A percentile compares a stretch with the other conserved stretches of the same genome.
phyloP scores from a whole-genome alignment of 345 rosid species.

The Luvunga scandens region DNA sequence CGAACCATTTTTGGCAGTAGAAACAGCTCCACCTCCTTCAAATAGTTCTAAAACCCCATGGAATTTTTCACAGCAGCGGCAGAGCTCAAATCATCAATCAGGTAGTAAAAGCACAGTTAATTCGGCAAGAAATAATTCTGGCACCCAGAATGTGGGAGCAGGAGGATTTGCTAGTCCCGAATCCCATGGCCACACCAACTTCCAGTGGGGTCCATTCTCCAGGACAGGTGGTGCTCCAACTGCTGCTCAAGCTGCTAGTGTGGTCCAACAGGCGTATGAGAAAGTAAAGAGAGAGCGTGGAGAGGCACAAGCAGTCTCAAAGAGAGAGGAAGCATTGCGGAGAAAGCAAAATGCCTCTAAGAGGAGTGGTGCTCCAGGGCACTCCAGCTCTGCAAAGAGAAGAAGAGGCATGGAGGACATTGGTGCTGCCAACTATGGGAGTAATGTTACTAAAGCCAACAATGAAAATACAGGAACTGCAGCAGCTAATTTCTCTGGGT shows the following conservation, averaged over 20 bases:
- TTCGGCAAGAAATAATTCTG: slow-evolving; percentile 23
- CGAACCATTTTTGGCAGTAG: slow-evolving; percentile 52
- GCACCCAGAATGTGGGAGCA: slow-evolving; percentile 21
- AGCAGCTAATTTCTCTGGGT: slow-evolving; percentile 15
- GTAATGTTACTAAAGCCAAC: slow-evolving; percentile 21
- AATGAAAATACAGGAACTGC: slow-evolving; percentile 15
- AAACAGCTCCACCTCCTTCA: slow-evolving; percentile 53
- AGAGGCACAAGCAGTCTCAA: slow-evolving; percentile 49
- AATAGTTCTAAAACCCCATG: slow-evolving; percentile 28
- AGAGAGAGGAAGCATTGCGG: slow-evolving; percentile 39
- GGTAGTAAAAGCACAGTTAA: slow-evolving; percentile 28
- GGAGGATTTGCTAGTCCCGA: slow-evolving; percentile 28
- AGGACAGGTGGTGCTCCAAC: slow-evolving; percentile 37
- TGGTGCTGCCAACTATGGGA: slow-evolving; percentile 26
- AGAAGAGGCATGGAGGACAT: slow-evolving; percentile 48
- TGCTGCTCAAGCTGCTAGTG: slow-evolving; percentile 55
- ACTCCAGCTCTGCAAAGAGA: slow-evolving; percentile 34
- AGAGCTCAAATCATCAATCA: slow-evolving; percentile 37
- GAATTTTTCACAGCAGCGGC: slow-evolving; percentile 41
- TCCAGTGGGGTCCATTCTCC: slow-evolving; percentile 54
- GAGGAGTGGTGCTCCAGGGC: slow-evolving; percentile 28
- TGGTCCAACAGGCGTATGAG: slow-evolving; percentile 61
- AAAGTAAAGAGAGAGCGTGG: slow-evolving; percentile 58
- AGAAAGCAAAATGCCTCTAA: slow-evolving; percentile 38
- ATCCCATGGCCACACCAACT: slow-evolving; percentile 34